phyloP scores from a whole-genome alignment of 768 basidiomycete genomes.

The Phylloporus rhodoxanthus region DNA sequence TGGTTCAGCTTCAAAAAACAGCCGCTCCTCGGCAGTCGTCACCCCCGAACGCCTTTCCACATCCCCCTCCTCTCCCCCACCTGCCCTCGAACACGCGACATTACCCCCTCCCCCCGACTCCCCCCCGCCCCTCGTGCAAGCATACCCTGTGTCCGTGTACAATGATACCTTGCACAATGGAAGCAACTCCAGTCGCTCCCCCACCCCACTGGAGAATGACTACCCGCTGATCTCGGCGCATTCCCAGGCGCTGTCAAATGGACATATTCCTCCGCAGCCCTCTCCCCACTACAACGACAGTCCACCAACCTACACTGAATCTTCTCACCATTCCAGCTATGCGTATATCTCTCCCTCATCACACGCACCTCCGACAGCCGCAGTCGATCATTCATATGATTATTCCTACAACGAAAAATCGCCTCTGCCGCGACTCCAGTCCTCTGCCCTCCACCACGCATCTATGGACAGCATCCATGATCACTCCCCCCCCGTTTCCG shows the following conservation, averaged over 20 bases:
- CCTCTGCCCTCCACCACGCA: conserved; percentile 24
- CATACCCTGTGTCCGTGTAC: conserved; percentile 29
- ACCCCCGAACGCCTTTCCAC: conserved; percentile 24
- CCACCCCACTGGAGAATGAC: conserved; percentile 40
- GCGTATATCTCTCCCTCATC: conserved; percentile 24
- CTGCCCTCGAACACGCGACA: conserved; percentile 41
- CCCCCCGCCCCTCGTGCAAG: conserved; percentile 49
- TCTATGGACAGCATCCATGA: conserved; percentile 26
- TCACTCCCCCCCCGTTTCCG: conserved; percentile 28
- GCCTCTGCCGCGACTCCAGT: conserved; percentile 26
- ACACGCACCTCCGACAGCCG: conserved; percentile 17
- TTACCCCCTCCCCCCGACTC: conserved; percentile 47
- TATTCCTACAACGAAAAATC: conserved; percentile 31
- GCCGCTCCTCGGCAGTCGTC: conserved; percentile 22
- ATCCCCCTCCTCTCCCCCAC: conserved; percentile 33
- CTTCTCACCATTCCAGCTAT: conserved; percentile 30
- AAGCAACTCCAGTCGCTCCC: conserved; percentile 37
- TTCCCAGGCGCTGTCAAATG: conserved; percentile 34
- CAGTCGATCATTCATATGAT: conserved; percentile 26
- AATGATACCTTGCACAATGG: conserved; percentile 27
- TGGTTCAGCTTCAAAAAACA: conserved; percentile 14
- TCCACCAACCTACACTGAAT: conserved; percentile 26
- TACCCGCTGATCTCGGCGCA: conserved; percentile 37
- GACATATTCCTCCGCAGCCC: conserved; percentile 27
- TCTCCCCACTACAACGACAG: conserved; percentile 30